Base-by-base conservation (phyloP, 2,329 filamentous ascomycete genomes). In the Aureobasidium sp. region DNA sequence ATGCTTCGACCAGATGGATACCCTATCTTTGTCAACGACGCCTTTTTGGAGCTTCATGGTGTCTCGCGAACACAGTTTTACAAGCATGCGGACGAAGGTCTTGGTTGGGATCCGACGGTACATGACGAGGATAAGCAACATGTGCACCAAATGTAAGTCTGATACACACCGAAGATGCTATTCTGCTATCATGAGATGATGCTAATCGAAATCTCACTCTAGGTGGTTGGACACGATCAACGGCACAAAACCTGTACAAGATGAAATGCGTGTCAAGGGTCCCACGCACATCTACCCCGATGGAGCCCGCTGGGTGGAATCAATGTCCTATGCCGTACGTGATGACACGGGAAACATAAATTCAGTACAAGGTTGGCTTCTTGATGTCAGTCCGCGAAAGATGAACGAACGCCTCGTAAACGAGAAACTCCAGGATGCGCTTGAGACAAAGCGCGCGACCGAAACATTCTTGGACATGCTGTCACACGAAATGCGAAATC, bases 401-500 rank as follows among this genome's bases (percentile, higher is more conserved):
- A 3, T 62, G 32, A 49, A 36, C 10, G 60, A 62, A 34, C 41
- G 34, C 3, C 32, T 62, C 10, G 30, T 69, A 3, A 54, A 65
- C 3, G 66, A 69, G 45, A 66, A 68, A 45, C 64, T 73, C 2
- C 64, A 73, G 37, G 71, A 74, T 51, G 73, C 71, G 3, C 64
- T 73, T 21, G 73, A 74, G 62, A 68, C 68, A 6, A 75, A 74
- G 55, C 59, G 70, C n/a, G 67, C 71, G 51, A 70, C 69, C 25
- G 62, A 67, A 53, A 65, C 64, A 27, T 73, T 72, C 44, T 68
- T 73, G 48, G 70, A 72, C 60, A 68, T 68, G 64, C 65, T 67
- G 1, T 73, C 69, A 2, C 75, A 77, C 63, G 76, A 78, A 60
- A 76, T 76, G 66, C 69, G 76, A 6, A 78, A 78, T 59, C 76